These are phyloP conservation scores for Firmiana major DNA, from an alignment of 345 rosid genomes.

Conservation along the genomic window DNA sequence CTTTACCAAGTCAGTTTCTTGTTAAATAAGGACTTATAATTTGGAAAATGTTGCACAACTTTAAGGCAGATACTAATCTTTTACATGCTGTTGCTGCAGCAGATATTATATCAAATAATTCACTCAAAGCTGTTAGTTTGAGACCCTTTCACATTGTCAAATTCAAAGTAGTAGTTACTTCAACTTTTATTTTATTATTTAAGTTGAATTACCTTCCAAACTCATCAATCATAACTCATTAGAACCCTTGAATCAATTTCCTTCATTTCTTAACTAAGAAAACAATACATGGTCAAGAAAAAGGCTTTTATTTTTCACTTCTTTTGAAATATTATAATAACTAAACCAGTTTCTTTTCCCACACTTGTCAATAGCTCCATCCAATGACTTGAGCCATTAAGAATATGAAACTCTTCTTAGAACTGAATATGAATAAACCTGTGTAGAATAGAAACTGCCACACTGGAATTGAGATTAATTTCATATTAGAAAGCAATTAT, in stretches of 20 bases:
- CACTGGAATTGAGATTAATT: too few species aligned
- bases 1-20: background rate
- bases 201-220: background rate
- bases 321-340: background rate
- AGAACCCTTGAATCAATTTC: background rate
- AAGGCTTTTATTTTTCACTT: background rate
- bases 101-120: too few species aligned
- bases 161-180: background rate
- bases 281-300: too few species aligned
- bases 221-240: background rate
- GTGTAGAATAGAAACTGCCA: too few species aligned
- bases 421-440: too few species aligned
- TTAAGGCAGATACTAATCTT: background rate
- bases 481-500: background rate
- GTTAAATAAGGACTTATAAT: background rate
- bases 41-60: background rate
- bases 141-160: background rate
- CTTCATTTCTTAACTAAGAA: too few species aligned
- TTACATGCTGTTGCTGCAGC: background rate
- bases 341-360: background rate
- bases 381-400: background rate
- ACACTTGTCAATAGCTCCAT: background rate
- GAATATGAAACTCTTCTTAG: background rate
- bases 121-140: too few species aligned
- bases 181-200: background rate